Conservation (phyloP, 192 early-diverging fungal genomes). For the Coemansia sp. region DNA sequence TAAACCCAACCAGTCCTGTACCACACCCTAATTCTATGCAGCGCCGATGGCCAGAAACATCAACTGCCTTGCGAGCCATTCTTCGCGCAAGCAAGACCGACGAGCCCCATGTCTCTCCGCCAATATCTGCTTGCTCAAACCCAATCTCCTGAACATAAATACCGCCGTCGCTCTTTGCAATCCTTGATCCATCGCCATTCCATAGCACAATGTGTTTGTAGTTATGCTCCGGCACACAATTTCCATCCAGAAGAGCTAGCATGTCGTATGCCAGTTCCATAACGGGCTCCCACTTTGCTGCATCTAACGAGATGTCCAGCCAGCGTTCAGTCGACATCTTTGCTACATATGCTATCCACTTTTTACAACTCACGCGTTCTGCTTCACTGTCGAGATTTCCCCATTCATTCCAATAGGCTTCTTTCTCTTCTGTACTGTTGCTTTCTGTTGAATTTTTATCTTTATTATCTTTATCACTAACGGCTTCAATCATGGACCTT, state of each 20-base stretch:
- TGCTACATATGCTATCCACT: constrained; percentile 7
- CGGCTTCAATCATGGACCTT: neutral
- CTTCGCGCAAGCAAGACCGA: constrained; percentile 14
- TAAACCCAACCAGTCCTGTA: constrained; percentile 19
- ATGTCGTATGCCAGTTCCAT: constrained; percentile 6
- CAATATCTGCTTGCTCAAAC: constrained; percentile 25
- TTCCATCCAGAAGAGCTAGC: neutral
- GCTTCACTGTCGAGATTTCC: constrained; percentile 1
- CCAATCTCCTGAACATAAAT: constrained; percentile 18
- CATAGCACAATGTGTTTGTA: constrained; percentile 2
- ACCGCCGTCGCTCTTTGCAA: neutral
- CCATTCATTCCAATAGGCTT: constrained; percentile 6
- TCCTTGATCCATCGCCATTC: neutral
- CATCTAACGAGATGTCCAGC: neutral
- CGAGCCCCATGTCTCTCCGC: constrained; percentile 21
- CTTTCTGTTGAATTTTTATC: neutral
- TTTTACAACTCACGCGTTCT: constrained; percentile 3
- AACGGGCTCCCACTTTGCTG: neutral
- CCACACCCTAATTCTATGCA: constrained; percentile 25
- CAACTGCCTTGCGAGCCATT: constrained; percentile 14
- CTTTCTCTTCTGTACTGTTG: neutral
- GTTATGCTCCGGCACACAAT: neutral
- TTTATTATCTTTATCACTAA: neutral
- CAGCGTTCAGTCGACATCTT: neutral
- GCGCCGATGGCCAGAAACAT: neutral